A percentile compares a stretch with the other conserved stretches of the same genome.
Conservation (phyloP, 2,329 filamentous ascomycete species). For the Mycosphaerella sp. region DNA sequence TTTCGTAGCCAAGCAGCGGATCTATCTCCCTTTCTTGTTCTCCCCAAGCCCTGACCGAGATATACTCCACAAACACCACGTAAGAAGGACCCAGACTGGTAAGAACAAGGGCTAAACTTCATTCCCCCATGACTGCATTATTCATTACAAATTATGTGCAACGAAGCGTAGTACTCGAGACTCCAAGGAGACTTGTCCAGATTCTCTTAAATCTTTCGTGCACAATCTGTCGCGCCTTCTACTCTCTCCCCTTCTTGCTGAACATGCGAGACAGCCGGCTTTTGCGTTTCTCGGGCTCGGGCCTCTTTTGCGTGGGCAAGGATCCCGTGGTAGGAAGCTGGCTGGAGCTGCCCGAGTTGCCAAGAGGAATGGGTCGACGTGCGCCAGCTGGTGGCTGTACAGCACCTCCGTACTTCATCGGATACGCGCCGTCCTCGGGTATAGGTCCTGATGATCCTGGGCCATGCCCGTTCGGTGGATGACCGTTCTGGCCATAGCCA, state of each 20-base stretch:
- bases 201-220: background rate
- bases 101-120: background rate
- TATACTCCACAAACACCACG: background rate
- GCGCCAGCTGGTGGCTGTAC: constrained; percentile 25
- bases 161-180: constrained; percentile 5
- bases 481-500: constrained; percentile 39
- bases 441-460: constrained; percentile 35
- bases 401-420: constrained; percentile 19
- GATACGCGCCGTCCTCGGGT: constrained; percentile 34
- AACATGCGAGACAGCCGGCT: constrained; percentile 84
- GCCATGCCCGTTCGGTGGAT: constrained; percentile 30
- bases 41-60: background rate
- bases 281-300: constrained; percentile 64
- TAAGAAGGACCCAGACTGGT: background rate
- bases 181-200: background rate
- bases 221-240: background rate
- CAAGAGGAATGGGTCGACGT: constrained; percentile 30
- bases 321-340: constrained; percentile 2
- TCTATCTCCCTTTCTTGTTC: constrained; percentile 7
- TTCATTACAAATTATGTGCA: constrained; percentile 20
- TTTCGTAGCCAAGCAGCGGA: constrained; percentile 10
- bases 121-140: constrained; percentile 12
- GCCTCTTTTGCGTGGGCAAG: constrained; percentile 25
- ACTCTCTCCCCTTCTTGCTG: constrained; percentile 52
- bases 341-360: constrained; percentile 18